Conservation (phyloP, 129 eudicot species). For the Heracleum sosnowskyi region DNA sequence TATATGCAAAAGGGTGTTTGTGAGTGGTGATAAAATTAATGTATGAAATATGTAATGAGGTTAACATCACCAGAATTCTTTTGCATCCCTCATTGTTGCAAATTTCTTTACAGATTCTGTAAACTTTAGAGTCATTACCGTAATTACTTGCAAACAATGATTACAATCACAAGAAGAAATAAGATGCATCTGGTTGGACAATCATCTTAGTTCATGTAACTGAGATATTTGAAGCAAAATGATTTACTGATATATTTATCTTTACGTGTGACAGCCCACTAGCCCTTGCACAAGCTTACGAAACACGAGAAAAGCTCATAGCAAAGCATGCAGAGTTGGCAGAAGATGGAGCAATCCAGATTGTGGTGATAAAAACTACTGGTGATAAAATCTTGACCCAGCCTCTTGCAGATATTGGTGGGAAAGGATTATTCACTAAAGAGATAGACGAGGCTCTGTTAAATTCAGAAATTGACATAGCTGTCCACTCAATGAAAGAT, state of each 20-base stretch:
- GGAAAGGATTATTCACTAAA: constrained; percentile 92
- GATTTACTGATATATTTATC: constrained; percentile 13
- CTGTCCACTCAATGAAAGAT: constrained; percentile 99
- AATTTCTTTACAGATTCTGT: neutral
- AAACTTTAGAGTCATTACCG: neutral
- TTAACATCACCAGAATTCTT: neutral
- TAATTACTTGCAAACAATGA: neutral
- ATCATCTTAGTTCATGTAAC: neutral
- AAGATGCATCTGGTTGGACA: neutral
- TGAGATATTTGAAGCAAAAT: neutral
- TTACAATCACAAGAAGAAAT: neutral
- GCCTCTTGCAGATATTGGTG: constrained; percentile 97
- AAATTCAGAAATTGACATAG: constrained; percentile 79
- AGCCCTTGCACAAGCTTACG: constrained; percentile 95
- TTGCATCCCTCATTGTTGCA: neutral
- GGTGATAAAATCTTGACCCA: constrained; percentile 85
- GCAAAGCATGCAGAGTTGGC: constrained; percentile 69
- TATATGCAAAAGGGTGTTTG: neutral
- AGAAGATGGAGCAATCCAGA: constrained; percentile 87
- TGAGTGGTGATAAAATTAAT: neutral
- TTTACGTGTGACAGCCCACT: constrained; percentile 68
- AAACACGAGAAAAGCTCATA: constrained; percentile 74
- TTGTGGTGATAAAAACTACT: constrained; percentile 82
- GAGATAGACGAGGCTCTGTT: constrained; percentile 93
- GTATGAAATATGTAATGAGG: neutral